These are phyloP conservation scores for Colletotrichum acutatum DNA, from an alignment of 2,329 filamentous ascomycete species.

Conservation along the genomic window DNA sequence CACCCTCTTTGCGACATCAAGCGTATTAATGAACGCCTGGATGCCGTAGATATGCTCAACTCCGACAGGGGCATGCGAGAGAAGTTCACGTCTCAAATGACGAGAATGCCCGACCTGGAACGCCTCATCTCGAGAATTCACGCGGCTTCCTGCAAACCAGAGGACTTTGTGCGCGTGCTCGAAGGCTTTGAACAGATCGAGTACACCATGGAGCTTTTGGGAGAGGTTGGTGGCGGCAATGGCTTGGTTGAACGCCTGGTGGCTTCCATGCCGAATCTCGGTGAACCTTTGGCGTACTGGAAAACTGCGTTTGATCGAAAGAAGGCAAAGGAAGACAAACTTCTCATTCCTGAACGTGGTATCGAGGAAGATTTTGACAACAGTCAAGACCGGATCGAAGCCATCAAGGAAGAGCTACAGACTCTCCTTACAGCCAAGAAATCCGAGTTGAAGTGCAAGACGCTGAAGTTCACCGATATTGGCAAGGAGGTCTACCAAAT, in stretches of 20 bases:
- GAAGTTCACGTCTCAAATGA: slow-evolving; percentile 87
- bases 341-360: slow-evolving; percentile 86
- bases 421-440: slow-evolving; percentile 77
- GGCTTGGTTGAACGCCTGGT: slow-evolving; percentile 88
- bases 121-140: slow-evolving; percentile 94
- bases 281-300: slow-evolving; percentile 82
- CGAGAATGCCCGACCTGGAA: slow-evolving; percentile 93
- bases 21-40: slow-evolving; percentile 92
- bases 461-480: slow-evolving; percentile 82
- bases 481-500: slow-evolving; percentile 98
- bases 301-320: slow-evolving; percentile 88
- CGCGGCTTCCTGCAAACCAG: slow-evolving; percentile 86
- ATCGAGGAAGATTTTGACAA: slow-evolving; percentile 93
- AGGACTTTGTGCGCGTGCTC: slow-evolving; percentile 92
- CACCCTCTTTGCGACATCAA: slow-evolving; percentile 88
- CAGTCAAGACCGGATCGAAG: slow-evolving; percentile 80
- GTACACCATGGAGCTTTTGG: slow-evolving; percentile 86
- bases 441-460: slow-evolving; percentile 77
- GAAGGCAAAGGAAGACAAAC: slow-evolving; percentile 81
- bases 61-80: slow-evolving; percentile 84
- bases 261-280: slow-evolving; percentile 85
- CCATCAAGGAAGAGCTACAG: slow-evolving; percentile 79
- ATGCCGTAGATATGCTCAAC: slow-evolving; percentile 94
- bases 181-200: slow-evolving; percentile 99
- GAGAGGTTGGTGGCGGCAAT: slow-evolving; percentile 78